Evolutionary conservation across 768 basidiomycete species (phyloP), one percentile per base, ranked within the genome.

Genomic region (Serendipita sp.): DNA sequence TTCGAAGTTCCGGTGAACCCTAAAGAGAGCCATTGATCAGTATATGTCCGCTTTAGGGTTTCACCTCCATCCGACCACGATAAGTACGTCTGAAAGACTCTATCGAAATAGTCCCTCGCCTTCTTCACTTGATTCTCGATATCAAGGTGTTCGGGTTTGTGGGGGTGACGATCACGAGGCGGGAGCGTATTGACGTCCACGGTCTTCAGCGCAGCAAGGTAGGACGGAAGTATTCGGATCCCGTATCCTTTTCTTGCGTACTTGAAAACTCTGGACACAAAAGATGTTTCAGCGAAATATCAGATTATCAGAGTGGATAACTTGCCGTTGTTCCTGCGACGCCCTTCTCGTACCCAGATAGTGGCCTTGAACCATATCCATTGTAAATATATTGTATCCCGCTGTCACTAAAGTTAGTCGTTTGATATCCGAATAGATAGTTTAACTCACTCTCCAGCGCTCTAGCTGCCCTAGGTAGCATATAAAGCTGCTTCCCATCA

Each of bases 221-320:
- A 67, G 13, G 55, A 58, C 0, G 66, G 64, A 10, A 67, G 66
- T 18, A 67, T 62, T 40, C 66, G 66, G 0, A 67, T 62, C n/a
- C 66, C 66, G 46, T 63, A 67, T 11, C 66, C 66, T 40, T 66
- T 67, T 46, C 65, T 46, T 0, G 66, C 66, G 43, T 67, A 67
- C 46, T 67, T 67, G 63, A 67, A 67, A 1, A 67, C 66, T 2
- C 66, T 67, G 43, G 10, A 15, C 27, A 52, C 45, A 18, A 27
- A 31, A 23, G 23, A 23, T 23, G 23, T 23, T 23, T 23, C 23
- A 23, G 23, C 23, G 23, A 23, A 23, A 23, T 23, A 23, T 23
- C 23, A 23, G 23, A 23, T 23, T 23, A 23, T 23, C 23, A 23
- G 23, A 23, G 23, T 23, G 23, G 23, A 23, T 23, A 23, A 23